Evolutionary conservation across 257 asterid species (phyloP).

Genomic region (Solanum sejunctum): DNA sequence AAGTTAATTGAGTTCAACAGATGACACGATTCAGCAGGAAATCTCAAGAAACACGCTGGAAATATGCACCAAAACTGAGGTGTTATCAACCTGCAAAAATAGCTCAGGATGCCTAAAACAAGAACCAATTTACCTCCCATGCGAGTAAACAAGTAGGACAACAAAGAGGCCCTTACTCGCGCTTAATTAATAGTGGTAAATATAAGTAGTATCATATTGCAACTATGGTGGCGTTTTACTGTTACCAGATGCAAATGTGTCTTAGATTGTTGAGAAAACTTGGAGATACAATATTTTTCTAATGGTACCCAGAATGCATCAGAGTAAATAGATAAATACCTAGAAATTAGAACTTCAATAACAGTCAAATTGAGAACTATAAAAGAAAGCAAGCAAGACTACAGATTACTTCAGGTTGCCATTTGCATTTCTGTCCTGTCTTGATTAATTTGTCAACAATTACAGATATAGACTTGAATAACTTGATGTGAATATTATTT

Average conservation of each 20-base stretch:
- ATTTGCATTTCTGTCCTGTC: background rate
- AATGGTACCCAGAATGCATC: background rate
- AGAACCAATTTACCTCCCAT: background rate
- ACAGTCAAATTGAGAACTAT: background rate
- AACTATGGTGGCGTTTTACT: background rate
- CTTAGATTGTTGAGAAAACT: background rate
- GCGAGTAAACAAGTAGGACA: background rate
- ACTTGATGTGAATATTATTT: background rate
- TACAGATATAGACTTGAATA: background rate
- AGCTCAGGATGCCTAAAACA: background rate
- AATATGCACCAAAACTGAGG: background rate
- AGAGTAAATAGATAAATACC: background rate
- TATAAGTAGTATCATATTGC: background rate
- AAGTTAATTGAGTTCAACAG: background rate
- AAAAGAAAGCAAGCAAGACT: background rate
- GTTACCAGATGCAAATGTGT: background rate
- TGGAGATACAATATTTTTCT: background rate
- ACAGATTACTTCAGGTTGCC: background rate
- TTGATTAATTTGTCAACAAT: background rate
- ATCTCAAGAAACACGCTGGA: background rate
- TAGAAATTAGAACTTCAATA: background rate
- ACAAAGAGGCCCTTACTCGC: background rate
- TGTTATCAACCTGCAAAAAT: background rate
- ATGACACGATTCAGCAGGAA: background rate
- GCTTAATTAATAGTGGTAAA: background rate